Evolutionary conservation across 805 yeast genomes (phyloP).

Genomic region (Wickerhamiella siamensis): DNA sequence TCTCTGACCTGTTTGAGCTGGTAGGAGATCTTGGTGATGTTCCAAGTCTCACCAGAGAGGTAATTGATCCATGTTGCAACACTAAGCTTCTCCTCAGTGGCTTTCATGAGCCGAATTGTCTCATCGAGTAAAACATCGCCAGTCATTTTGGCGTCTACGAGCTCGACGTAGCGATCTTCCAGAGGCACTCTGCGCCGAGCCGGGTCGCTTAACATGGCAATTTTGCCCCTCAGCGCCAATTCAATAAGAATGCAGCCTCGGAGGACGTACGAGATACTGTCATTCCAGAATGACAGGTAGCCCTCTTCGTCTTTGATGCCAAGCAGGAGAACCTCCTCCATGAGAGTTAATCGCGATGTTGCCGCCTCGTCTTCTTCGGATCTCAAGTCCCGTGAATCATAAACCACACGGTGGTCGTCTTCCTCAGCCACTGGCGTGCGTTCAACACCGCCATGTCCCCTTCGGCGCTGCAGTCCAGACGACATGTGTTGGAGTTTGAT

Average conservation of each 20-base stretch:
- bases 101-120: constrained; percentile 75
- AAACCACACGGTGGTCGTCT: constrained; percentile 24
- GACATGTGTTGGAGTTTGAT: constrained; percentile 11
- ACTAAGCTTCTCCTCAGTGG: constrained; percentile 60
- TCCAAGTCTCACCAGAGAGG: constrained; percentile 92
- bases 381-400: constrained; percentile 52
- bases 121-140: constrained; percentile 95
- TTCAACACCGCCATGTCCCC: constrained; percentile 8
- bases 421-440: constrained; percentile 5
- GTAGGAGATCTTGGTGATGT: constrained; percentile 80
- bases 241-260: constrained; percentile 90
- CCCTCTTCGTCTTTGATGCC: constrained; percentile 96
- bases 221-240: constrained; percentile 79
- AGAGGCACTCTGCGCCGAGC: constrained; percentile 80
- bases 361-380: constrained; percentile 30
- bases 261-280: constrained; percentile 87
- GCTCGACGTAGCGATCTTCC: constrained; percentile 76
- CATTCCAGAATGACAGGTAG: constrained; percentile 94
- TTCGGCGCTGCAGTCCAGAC: constrained; percentile 17
- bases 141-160: constrained; percentile 69
- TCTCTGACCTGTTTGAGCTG: constrained; percentile 96
- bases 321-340: constrained; percentile 90
- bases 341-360: constrained; percentile 67
- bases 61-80: constrained; percentile 89
- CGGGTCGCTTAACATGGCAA: constrained; percentile 81